Base-by-base conservation (phyloP, 306 rosid genomes). In the Sophora flavescens region DNA sequence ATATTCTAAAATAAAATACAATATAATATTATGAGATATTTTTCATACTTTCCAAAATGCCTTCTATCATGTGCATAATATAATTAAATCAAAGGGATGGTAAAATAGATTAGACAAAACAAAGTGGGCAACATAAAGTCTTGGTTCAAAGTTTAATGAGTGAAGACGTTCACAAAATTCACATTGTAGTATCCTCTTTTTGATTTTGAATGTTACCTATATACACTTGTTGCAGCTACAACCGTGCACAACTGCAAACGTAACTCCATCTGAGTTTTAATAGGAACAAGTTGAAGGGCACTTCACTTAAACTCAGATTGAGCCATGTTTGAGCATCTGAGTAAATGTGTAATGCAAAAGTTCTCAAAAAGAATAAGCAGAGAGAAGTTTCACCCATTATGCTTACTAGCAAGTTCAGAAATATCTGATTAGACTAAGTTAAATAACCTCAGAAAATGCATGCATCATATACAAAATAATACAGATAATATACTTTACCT, bases 401-500 rank as follows among this genome's bases (percentile, higher is more conserved):
- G 13, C 50, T 44, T 44, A 44, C 14, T 10, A 10, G 14, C 50
- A 44, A 44, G 50, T 44, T 44, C 50, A 9, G 52, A 45, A 12
- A 45, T 45, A 45, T 45, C 13, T 12, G 4, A 45, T 12, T 45
- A 45, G 15, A 47, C 15, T 3, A 47, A 13, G 16, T 47, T 47
- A 47, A 47, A 47, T 47, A 15, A 12, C 15, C 15, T 2, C 52
- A 47, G 6, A 47, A 12, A 47, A 75, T 35, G 73, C 54, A 72
- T 28, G 81, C 26, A n/a, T 60, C 53, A 41, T 8, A 68, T 38
- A 70, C 16, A 74, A 22, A 68, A 16, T 7, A 9, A 68, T 39
- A 59, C 8, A 74, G 47, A 68, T 58, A 26, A 73, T 69, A 73
- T 75, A 64, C 79, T 72, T 84, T 91, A 96, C 99, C 99, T 91